A percentile compares a stretch with the other conserved stretches of the same genome.
Conservation (phyloP, 768 basidiomycete species). For the Lactarius sp. region DNA sequence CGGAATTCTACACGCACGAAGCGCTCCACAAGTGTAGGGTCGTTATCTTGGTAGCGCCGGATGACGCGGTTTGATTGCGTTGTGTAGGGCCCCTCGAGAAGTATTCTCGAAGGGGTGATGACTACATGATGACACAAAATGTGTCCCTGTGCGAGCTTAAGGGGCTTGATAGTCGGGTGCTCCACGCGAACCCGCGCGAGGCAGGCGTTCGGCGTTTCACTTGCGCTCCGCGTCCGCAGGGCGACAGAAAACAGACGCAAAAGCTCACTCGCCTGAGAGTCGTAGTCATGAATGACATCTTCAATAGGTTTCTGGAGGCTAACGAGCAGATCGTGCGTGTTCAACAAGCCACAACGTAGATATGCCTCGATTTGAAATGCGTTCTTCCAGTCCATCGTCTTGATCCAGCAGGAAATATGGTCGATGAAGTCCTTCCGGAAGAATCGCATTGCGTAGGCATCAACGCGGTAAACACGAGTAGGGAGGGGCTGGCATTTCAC, state of each 20-base stretch:
- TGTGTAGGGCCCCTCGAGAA: not conserved
- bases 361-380: slow-evolving; percentile 75
- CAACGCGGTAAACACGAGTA: not conserved
- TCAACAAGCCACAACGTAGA: slow-evolving; percentile 55
- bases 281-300: not conserved
- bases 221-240: not conserved
- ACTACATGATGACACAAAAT: not conserved
- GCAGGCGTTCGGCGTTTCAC: not conserved
- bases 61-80: not conserved
- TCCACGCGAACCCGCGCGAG: not conserved
- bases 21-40: not conserved
- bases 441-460: not conserved
- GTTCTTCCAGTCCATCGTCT: slow-evolving; percentile 52
- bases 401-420: slow-evolving; percentile 39
- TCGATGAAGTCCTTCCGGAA: not conserved
- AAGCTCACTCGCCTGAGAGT: not conserved
- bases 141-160: not conserved
- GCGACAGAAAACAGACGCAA: not conserved
- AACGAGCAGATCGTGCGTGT: slow-evolving; percentile 34
- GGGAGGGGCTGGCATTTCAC: not conserved
- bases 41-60: not conserved
- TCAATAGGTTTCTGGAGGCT: not conserved
- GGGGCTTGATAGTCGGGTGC: not conserved
- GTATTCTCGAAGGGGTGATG: not conserved
- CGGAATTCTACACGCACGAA: not conserved